Base-by-base conservation (phyloP, 192 early-diverging fungal genomes). In the Coemansia sp. region DNA sequence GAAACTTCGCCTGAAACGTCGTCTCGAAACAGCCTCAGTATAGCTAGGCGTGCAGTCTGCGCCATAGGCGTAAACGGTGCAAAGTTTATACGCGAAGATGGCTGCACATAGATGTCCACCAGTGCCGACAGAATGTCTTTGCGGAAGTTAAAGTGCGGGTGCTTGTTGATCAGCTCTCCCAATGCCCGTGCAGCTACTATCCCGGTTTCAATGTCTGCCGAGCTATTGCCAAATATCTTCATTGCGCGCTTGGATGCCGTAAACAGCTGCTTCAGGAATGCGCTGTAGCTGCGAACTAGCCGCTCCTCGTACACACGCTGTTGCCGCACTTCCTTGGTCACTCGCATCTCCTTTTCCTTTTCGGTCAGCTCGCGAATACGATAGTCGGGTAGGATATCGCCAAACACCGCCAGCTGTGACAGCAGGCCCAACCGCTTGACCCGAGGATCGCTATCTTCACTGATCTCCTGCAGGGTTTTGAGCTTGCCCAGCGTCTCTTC, bases 101-200 rank as follows among this genome's bases (percentile, higher is more conserved):
- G 75, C 68, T 78, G 75, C 53, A 78, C 75, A 50, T 78, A 78
- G 10, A 78, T 57, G 59, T 78, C 69, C 8, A 97, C 85, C 23
- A 97, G 65, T 1, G 89, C 83, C 3, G 86, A 88, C 80, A 98
- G 82, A 30, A 98, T 65, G 59, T 98, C 93, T 40, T 87, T 68
- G 41, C 94, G 86, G 65, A 93, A 98, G 80, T 98, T 98, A 79
- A 98, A 98, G 68, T 97, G 94, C 14, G 96, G 86, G 12, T 88
- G 82, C 14, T 83, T 80, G 6, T 78, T 88, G 45, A 95, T 73
- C 5, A 98, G 81, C 42, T 89, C 85, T 37, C 90, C 87, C 78
- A 96, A 70, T 61, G 91, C 94, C 19, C 87, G 84, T n/a, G 41
- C 41, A 4, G 41, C 41, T 3, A 89, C 81, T 0, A 72, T 59